Base-by-base conservation (phyloP, 768 basidiomycete species). In the Ephemerocybe angulata region DNA sequence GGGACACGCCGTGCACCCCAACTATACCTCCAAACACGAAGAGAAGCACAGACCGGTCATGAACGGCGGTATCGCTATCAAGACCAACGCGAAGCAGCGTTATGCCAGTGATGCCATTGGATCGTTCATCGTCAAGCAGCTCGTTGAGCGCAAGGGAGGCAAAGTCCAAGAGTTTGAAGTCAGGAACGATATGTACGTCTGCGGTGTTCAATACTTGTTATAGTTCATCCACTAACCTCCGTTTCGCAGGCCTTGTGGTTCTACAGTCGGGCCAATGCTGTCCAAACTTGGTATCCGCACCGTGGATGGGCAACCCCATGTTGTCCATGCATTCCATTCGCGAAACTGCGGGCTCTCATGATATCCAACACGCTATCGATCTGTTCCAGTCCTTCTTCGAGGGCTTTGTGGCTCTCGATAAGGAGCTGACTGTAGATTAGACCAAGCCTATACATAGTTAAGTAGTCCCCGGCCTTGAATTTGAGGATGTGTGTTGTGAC, bases 271-370 rank as follows among this genome's bases (percentile, higher is more conserved):
- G 1, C 96, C 96, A 0, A 82, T 88, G 76, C 76, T 96, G 5
- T 92, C 90, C 4, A 80, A 90, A 66, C 80, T 90, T 51, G 93
- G 92, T 3, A 66, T 98, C 41, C 84, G 96, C 28, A 93, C 93
- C 0, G 91, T 95, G 50, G 97, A 99, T 68, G 87, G 97, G 97
- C 27, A 84, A 85, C 60, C 84, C 92, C 2, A 92, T 93, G 83
- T 72, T 97, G 21, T 89, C 88, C 4, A 93, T 96, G 94, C 97
- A 99, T 72, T 93, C 91, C 33, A 90, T 95, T 61, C 81, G 96
- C 52, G 94, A 97, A 72, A 97, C 92, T 21, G 89, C 83, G 15
- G 90, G 90, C 1, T 78, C 88, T 1, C 77, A 84, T 56, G 90
- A 93, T 63, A 79, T 89, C 28, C 86, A 92, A 60, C 70, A 80